Evolutionary conservation across 306 rosid species (phyloP), one percentile per base, ranked within the genome.

Genomic region (Prosopis cineraria): DNA sequence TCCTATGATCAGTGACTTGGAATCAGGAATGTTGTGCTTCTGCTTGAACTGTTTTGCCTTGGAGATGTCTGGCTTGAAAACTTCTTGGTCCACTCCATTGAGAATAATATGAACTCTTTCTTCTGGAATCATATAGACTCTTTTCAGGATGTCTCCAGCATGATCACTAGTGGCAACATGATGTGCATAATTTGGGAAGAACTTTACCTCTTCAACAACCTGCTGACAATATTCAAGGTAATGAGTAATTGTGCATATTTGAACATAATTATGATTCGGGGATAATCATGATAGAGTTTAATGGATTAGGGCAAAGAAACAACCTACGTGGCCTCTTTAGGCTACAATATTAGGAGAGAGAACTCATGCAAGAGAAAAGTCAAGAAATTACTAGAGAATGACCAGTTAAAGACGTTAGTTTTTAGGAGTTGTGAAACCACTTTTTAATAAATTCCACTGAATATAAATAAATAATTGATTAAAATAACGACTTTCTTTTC

Each of bases 131-230:
- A 90, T 88, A 76, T 90, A 90, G 34, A 92, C 85, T 79, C 93
- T 87, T 72, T 87, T 85, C 37, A 87, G 80, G 68, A 92, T 79
- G 65, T 92, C 97, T 30, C 93, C 97, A 13, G 85, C 90, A 64
- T 88, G 95, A 82, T 90, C 89, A 80, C 97, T 81, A 25, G 95
- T 92, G 8, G 95, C 93, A 11, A 92, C 91, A 60, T 92, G 90
- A 58, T 88, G 95, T 3, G 93, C 89, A 37, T 88, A 92, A 19
- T 68, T 80, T 16, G 86, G 86, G 79, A 92, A 92, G 79, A 92
- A 85, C 65, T 81, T 81, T 1, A 81, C 83, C 72, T 85, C 88
- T 76, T 84, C 85, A 58, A 27, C 65, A 58, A 58, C 59, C 59
- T 52, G 59, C 59, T 52, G 4, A 8, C 29, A 20, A 52, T 20